These are phyloP conservation scores for Leucosporidium creatinivorum DNA, from an alignment of 768 basidiomycete genomes.

Conservation along the genomic window DNA sequence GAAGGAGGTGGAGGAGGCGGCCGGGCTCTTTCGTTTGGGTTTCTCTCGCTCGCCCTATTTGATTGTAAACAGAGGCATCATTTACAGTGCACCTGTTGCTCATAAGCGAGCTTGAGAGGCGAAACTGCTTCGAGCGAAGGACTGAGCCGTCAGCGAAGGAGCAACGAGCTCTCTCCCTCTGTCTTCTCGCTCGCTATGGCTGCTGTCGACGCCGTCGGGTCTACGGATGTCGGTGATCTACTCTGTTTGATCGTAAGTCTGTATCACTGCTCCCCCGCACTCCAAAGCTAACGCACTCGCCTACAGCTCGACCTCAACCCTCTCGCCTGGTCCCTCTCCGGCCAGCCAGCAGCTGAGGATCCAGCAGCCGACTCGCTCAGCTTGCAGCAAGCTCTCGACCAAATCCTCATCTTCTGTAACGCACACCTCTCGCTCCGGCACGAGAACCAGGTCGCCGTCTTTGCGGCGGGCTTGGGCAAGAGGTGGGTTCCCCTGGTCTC, in stretches of 20 bases:
- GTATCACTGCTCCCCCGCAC: too few species aligned
- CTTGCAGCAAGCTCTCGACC: conserved; percentile 67
- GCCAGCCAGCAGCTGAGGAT: background rate
- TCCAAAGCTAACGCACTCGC: background rate
- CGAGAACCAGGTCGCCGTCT: conserved; percentile 88
- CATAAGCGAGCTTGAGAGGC: too few species aligned
- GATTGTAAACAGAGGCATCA: too few species aligned
- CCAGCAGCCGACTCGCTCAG: conserved; percentile 48
- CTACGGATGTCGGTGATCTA: conserved; percentile 8
- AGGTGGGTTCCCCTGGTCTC: conserved; percentile 50
- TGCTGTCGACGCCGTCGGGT: too few species aligned
- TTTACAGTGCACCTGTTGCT: too few species aligned
- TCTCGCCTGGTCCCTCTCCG: conserved; percentile 27
- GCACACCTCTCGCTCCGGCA: conserved; percentile 82
- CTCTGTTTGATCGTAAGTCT: conserved; percentile 24
- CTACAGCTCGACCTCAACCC: conserved; percentile 38
- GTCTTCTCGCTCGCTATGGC: too few species aligned
- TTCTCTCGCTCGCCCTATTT: too few species aligned
- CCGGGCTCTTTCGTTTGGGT: too few species aligned
- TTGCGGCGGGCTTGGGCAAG: conserved; percentile 75
- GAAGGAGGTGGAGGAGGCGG: too few species aligned
- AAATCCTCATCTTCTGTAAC: conserved; percentile 83
- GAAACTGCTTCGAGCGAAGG: too few species aligned
- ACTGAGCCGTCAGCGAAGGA: too few species aligned
- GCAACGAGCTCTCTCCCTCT: too few species aligned